Evolutionary conservation across 2,329 filamentous ascomycete species (phyloP).

Genomic region (Chrysoporthe puriensis): DNA sequence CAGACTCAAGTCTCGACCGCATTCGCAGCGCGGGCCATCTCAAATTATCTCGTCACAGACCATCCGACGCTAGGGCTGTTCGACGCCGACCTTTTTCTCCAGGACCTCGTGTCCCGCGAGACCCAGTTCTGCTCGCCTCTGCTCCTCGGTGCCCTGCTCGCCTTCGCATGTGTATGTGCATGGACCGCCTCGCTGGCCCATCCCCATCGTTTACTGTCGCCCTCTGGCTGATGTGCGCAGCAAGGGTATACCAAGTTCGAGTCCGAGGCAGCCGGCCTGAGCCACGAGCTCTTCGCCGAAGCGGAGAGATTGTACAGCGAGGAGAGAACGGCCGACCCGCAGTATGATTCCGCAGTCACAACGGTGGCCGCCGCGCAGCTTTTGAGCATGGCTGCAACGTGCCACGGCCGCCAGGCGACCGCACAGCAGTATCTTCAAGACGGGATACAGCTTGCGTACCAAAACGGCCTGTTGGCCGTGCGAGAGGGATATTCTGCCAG

Average conservation of each 20-base stretch:
- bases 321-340: slow-evolving; percentile 17
- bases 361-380: slow-evolving; percentile 27
- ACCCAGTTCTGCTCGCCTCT: slow-evolving; percentile 30
- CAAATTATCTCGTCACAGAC: slow-evolving; percentile 28
- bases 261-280: slow-evolving; percentile 13
- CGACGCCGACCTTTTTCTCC: slow-evolving; percentile 32
- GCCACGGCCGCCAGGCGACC: slow-evolving; percentile 19
- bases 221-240: slow-evolving; percentile 12
- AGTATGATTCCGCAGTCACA: slow-evolving; percentile 18
- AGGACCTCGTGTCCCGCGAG: slow-evolving; percentile 27
- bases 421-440: slow-evolving; percentile 20
- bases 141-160: slow-evolving; percentile 28
- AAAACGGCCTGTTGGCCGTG: slow-evolving; percentile 25
- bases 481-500: slow-evolving; percentile 9
- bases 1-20: slow-evolving; percentile 22
- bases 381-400: slow-evolving; percentile 18
- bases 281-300: slow-evolving; percentile 22
- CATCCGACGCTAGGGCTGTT: slow-evolving; percentile 30
- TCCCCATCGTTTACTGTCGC: neutral
- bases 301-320: slow-evolving; percentile 19
- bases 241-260: slow-evolving; percentile 26
- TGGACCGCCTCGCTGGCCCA: neutral
- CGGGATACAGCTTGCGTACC: slow-evolving; percentile 20
- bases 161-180: slow-evolving; percentile 28
- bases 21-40: slow-evolving; percentile 26